Evolutionary conservation across 495 filamentous ascomycete species (phyloP).

Genomic region (Penicillium roqueforti): DNA sequence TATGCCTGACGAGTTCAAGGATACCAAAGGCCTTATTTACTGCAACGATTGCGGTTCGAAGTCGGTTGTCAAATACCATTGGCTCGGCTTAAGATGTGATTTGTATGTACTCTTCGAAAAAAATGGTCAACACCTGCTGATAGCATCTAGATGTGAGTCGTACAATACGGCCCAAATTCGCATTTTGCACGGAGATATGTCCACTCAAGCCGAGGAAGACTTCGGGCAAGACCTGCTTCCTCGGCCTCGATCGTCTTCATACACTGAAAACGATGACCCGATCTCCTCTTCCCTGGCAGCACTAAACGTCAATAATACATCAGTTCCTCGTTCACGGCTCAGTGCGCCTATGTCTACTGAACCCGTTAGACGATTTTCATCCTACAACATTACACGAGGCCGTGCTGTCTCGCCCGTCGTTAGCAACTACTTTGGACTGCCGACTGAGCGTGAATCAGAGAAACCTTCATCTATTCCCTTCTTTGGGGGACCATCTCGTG

Average conservation of each 20-base stretch:
- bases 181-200: slow-evolving; percentile 46
- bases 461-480: slow-evolving; percentile 33
- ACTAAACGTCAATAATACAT: slow-evolving; percentile 33
- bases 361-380: slow-evolving; percentile 26
- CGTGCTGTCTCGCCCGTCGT: slow-evolving; percentile 39
- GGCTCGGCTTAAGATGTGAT: slow-evolving; percentile 87
- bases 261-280: slow-evolving; percentile 23
- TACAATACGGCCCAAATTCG: slow-evolving; percentile 79
- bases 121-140: slow-evolving; percentile 15
- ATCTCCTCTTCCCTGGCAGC: slow-evolving; percentile 23
- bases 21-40: slow-evolving; percentile 74
- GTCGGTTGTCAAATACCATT: slow-evolving; percentile 82
- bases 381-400: slow-evolving; percentile 40
- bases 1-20: slow-evolving; percentile 79
- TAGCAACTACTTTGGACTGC: slow-evolving; percentile 46
- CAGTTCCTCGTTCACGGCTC: slow-evolving; percentile 26
- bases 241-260: slow-evolving; percentile 30
- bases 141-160: slow-evolving; percentile 56
- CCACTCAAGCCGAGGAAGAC: slow-evolving; percentile 24
- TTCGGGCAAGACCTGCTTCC: slow-evolving; percentile 10
- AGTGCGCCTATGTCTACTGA: slow-evolving; percentile 24
- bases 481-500: slow-evolving; percentile 31
- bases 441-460: slow-evolving; percentile 31
- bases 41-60: slow-evolving; percentile 95
- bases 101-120: slow-evolving; percentile 42